Evolutionary conservation across 768 basidiomycete genomes (phyloP), one percentile per base, ranked within the genome.

Genomic region (Neoboletus magnificus): DNA sequence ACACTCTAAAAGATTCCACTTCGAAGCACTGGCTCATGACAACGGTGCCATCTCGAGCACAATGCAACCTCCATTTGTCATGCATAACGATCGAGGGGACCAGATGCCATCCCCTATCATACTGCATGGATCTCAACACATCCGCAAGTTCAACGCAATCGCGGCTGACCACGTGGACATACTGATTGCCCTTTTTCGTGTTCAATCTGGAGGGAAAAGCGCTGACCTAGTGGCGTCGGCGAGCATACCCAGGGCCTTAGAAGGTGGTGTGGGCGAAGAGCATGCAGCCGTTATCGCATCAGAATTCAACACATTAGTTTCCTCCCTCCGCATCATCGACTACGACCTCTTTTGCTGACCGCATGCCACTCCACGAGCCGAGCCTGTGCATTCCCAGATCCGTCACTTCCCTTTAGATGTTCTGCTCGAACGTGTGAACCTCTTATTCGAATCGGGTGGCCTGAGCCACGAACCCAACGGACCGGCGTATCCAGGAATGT

Each of bases 1-100:
- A 65, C 43, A 30, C 1, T 52, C 32, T 30, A 10, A 51, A 71
- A 99, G 96, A 70, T 93, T 87, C 64, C 95, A 97, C 74, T 97
- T 97, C 60, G 80, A 85, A 50, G 87, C 93, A 1, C 73, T 98
- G 42, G 95, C 94, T 13, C 85, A 96, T 64, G 97, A 98, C 73
- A 98, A 97, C 66, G 75, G 80, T 23, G 91, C 96, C 7, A 60
- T 71, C 40, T 77, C 78, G 11, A 73, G 75, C 11, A 66, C 57
- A 23, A 77, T 93, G 20, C 55, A 77, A 20, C 67, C 66, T 3
- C 69, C 83, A 27, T 54, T 58, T n/a, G 63, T 75, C 4, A 58
- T 79, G 33, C 65, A 68, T 50, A 77, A 82, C 63, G 68, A 73
- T 61, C 66, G 73, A 61, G 73, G 73, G 27, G 81, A 80, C 61